Conservation (phyloP, 2,329 filamentous ascomycete species). For the Xylariaceae sp. region DNA sequence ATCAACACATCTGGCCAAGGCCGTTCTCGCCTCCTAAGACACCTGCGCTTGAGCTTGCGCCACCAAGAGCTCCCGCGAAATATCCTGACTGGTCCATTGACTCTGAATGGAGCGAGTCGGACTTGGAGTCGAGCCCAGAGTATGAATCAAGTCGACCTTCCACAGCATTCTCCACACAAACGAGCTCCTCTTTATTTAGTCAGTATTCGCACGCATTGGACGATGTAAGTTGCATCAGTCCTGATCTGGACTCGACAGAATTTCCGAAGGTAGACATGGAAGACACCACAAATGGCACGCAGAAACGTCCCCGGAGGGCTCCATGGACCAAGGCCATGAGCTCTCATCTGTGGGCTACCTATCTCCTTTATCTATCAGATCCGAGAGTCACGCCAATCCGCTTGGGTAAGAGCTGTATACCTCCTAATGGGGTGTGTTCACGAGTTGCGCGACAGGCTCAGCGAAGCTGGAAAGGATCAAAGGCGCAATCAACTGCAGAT, state of each 20-base stretch:
- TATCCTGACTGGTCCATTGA: slow-evolving; percentile 58
- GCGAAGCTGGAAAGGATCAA: slow-evolving; percentile 62
- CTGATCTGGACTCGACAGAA: slow-evolving; percentile 38
- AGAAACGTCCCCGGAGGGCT: slow-evolving; percentile 41
- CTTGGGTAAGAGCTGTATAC: slow-evolving; percentile 58
- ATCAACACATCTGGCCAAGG: slow-evolving; percentile 33
- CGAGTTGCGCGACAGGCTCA: slow-evolving; percentile 63
- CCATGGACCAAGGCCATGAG: slow-evolving; percentile 64
- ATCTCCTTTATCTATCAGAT: slow-evolving; percentile 61
- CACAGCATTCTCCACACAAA: slow-evolving; percentile 56
- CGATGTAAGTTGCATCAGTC: slow-evolving; percentile 50
- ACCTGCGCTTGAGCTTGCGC: slow-evolving; percentile 44
- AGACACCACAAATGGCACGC: not conserved
- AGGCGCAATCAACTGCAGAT: slow-evolving; percentile 30
- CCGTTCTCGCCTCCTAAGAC: slow-evolving; percentile 56
- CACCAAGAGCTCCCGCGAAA: slow-evolving; percentile 39
- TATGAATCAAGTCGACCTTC: slow-evolving; percentile 57
- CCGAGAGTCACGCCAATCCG: slow-evolving; percentile 64
- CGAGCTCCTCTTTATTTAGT: slow-evolving; percentile 54
- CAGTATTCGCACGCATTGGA: slow-evolving; percentile 53
- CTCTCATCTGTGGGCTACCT: slow-evolving; percentile 62
- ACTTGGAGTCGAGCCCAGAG: slow-evolving; percentile 51
- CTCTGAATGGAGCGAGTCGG: slow-evolving; percentile 49
- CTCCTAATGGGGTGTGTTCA: slow-evolving; percentile 60
- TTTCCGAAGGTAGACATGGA: slow-evolving; percentile 10